Evolutionary conservation across 1,284 basidiomycete genomes (phyloP), one percentile per base, ranked within the genome.

Genomic region (Apiotrichum gracile): DNA sequence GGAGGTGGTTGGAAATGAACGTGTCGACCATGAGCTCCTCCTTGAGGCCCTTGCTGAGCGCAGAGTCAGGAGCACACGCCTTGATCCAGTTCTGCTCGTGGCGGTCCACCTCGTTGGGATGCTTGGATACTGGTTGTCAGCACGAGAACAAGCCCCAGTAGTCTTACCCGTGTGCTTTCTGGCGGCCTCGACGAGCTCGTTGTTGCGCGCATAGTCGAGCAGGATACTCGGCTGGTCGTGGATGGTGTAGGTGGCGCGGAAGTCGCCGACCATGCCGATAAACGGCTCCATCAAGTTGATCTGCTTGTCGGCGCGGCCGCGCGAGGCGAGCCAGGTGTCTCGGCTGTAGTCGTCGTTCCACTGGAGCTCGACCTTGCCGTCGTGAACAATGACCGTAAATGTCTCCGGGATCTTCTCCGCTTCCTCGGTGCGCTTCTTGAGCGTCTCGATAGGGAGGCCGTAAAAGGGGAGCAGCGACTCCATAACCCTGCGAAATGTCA

Each of bases 331-430:
- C 73, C 73, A 75, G 16, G 57, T 68, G 51, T 76, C 70, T 42
- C 74, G 58, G 6, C 72, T 70, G 48, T 76, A 76, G 39, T 73
- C 63, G 61, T 77, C 75, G 62, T 77, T 77, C 75, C 75, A 77
- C 55, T 76, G 69, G 16, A 76, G 57, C 56, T 73, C 74, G 12
- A 76, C 71, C 50, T 72, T 74, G 29, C 71, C 70, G 45, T 73
- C 66, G 47, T 70, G 64, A 17, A 75, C 65, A 37, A 77, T 68
- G 29, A 77, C 58, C 10, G 75, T 76, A 55, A 72, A 77, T 0
- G 75, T 77, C 53, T 77, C 75, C n/a, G 61, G 57, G 16, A 73
- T 64, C 40, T 60, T 67, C 57, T 77, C 75, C 4, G 67, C 63
- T 45, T 73, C 73, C 9, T 50, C 51, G 29, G 68, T 51, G 4